Conservation (phyloP, 1,284 basidiomycete genomes). For the Leucocoprinus gongylophorus region DNA sequence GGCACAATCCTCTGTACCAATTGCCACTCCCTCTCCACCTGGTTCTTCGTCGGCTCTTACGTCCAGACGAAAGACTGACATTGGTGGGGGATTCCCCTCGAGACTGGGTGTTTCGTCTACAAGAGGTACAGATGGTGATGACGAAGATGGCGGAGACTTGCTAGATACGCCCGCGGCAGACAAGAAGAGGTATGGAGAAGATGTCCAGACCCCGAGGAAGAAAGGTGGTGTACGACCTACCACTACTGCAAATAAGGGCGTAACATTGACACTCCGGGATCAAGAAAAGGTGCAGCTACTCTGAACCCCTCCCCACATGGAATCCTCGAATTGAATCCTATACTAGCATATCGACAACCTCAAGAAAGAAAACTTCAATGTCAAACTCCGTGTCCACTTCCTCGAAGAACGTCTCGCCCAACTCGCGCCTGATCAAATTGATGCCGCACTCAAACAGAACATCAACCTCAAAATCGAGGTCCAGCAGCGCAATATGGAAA, state of each 20-base stretch:
- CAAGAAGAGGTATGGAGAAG: conserved; percentile 10
- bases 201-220: conserved; percentile 9
- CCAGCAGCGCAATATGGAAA: conserved; percentile 84
- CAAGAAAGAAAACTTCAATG: conserved; percentile 93
- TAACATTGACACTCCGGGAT: conserved; percentile 79
- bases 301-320: no score
- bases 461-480: conserved; percentile 92
- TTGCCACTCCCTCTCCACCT: conserved; percentile 14
- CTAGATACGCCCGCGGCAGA: conserved; percentile 16
- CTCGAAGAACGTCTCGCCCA: conserved; percentile 84
- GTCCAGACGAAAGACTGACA: conserved; percentile 1
- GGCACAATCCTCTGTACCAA: conserved; percentile 13
- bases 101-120: conserved; percentile 4
- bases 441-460: conserved; percentile 88
- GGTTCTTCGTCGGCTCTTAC: not conserved
- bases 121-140: conserved; percentile 1
- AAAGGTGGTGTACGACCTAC: conserved; percentile 2
- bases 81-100: conserved; percentile 5
- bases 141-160: conserved; percentile 11
- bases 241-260: conserved; percentile 43
- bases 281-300: conserved; percentile 78
- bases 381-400: conserved; percentile 91
- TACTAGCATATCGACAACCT: conserved; percentile 83
- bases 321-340: not conserved
- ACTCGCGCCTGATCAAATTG: conserved; percentile 87